These are phyloP conservation scores for Chlamydomonas sphaeroides DNA, from an alignment of 139 green algal genomes.

Conservation along the genomic window DNA sequence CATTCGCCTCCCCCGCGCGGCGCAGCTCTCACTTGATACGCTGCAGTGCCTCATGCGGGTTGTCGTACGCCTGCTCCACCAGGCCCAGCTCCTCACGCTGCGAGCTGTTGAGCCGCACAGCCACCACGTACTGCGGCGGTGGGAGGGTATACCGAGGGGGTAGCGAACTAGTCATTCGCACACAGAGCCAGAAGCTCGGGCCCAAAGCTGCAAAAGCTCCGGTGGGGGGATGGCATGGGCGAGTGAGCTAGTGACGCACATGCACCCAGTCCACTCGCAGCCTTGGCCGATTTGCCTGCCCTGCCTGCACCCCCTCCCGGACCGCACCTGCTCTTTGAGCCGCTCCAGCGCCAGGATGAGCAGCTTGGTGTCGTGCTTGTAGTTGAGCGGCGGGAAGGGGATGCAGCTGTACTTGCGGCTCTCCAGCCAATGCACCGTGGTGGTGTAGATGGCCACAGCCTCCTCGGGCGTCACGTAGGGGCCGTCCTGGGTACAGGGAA, in stretches of 20 bases:
- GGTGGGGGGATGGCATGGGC: no score
- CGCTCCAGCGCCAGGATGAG: conserved; percentile 98
- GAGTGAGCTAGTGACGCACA: no score
- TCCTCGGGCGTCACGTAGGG: conserved; percentile 94
- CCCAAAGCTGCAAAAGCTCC: no score
- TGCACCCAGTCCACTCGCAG: no score
- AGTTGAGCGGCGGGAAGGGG: conserved; percentile 98
- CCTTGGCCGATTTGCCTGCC: no score
- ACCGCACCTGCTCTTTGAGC: conserved; percentile 99
- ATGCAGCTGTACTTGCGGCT: conserved; percentile 97
- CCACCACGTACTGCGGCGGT: conserved; percentile 91
- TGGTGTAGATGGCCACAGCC: conserved; percentile 98
- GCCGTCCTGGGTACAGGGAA: no score
- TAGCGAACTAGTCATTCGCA: no score
- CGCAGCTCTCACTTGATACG: conserved; percentile 88
- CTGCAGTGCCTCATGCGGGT: conserved; percentile 97
- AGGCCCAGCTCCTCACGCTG: conserved; percentile 99
- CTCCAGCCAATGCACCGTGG: conserved; percentile 99
- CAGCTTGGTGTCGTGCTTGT: conserved; percentile 99
- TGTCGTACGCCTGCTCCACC: conserved; percentile 99
- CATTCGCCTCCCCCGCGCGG: no score
- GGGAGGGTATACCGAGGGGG: no score
- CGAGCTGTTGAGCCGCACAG: conserved; percentile 94
- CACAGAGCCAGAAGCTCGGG: no score
- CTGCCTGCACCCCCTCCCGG: no score